Evolutionary conservation across 2,329 filamentous ascomycete genomes (phyloP).

Genomic region (Geosmithia morbida): DNA sequence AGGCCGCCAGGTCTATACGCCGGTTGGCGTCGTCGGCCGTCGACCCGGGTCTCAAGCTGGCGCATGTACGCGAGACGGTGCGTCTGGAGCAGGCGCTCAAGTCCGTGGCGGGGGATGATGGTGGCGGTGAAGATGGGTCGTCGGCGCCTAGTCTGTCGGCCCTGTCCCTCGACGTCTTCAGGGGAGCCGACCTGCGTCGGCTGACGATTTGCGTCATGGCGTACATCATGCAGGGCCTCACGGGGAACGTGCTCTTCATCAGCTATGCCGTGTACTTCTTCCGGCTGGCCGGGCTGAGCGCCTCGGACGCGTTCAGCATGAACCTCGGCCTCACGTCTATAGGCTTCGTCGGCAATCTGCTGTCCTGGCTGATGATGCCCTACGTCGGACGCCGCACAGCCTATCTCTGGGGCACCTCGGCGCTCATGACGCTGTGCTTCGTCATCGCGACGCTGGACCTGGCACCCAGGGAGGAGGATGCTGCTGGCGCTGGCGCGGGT

Average conservation of each 20-base stretch:
- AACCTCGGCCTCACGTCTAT: slow-evolving; percentile 23
- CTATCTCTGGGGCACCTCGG: slow-evolving; percentile 28
- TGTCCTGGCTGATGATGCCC: slow-evolving; percentile 24
- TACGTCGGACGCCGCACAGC: slow-evolving; percentile 27
- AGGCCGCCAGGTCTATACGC: slow-evolving; percentile 1
- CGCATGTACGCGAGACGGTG: slow-evolving; percentile 29
- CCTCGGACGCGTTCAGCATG: slow-evolving; percentile 15
- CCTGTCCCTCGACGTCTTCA: slow-evolving; percentile 33
- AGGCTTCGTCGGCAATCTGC: slow-evolving; percentile 25
- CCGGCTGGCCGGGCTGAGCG: slow-evolving; percentile 17
- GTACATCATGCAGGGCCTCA: slow-evolving; percentile 24
- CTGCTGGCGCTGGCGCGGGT: slow-evolving; percentile 7
- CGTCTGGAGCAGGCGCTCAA: slow-evolving; percentile 25
- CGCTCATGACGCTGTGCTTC: slow-evolving; percentile 14
- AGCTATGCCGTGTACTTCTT: slow-evolving; percentile 23
- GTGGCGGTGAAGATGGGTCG: slow-evolving; percentile 10
- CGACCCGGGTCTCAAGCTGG: slow-evolving; percentile 7
- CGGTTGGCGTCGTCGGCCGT: slow-evolving; percentile 27
- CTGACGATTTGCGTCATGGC: slow-evolving; percentile 29
- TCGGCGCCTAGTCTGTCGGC: slow-evolving; percentile 35
- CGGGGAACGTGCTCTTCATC: slow-evolving; percentile 24
- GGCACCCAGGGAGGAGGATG: no score
- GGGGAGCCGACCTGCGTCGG: slow-evolving; percentile 26
- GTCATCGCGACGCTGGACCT: slow-evolving; percentile 25
- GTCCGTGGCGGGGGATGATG: slow-evolving; percentile 26